phyloP scores from a whole-genome alignment of 805 yeast genomes.

The Komagataella populi region DNA sequence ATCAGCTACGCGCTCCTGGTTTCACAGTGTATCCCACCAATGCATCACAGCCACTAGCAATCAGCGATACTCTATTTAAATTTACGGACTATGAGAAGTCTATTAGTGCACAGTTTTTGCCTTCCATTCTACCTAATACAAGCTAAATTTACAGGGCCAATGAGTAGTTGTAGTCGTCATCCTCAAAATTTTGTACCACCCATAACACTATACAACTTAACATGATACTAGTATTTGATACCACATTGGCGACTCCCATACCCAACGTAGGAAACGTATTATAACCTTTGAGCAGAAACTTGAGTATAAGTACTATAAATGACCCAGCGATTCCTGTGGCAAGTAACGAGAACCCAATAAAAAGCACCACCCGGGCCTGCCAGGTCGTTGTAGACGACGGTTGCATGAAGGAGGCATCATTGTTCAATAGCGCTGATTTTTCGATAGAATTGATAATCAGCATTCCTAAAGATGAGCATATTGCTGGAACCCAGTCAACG shows the following conservation, averaged over 20 bases:
- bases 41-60: slow-evolving; percentile 20
- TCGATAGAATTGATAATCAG: slow-evolving; percentile 65
- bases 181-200: slow-evolving; percentile 93
- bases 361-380: slow-evolving; percentile 87
- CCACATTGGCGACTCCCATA: slow-evolving; percentile 86
- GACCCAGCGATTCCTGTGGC: slow-evolving; percentile 95
- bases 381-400: slow-evolving; percentile 49
- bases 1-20: slow-evolving; percentile 55
- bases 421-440: slow-evolving; percentile 41
- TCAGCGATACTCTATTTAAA: slow-evolving; percentile 39
- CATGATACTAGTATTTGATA: slow-evolving; percentile 69
- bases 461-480: slow-evolving; percentile 85
- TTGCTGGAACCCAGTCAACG: slow-evolving; percentile 91
- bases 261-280: slow-evolving; percentile 74
- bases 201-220: slow-evolving; percentile 81
- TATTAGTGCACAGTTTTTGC: neutral
- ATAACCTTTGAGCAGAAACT: slow-evolving; percentile 68
- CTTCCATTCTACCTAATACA: neutral
- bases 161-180: slow-evolving; percentile 79
- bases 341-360: slow-evolving; percentile 81
- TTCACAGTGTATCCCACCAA: slow-evolving; percentile 21
- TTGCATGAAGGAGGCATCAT: slow-evolving; percentile 18
- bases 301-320: slow-evolving; percentile 73
- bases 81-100: slow-evolving; percentile 52
- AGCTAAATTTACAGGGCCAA: slow-evolving; percentile 31